These are phyloP conservation scores for Stachybotrys chlorohalonatus DNA, from an alignment of 2,329 filamentous ascomycete genomes.

Conservation along the genomic window DNA sequence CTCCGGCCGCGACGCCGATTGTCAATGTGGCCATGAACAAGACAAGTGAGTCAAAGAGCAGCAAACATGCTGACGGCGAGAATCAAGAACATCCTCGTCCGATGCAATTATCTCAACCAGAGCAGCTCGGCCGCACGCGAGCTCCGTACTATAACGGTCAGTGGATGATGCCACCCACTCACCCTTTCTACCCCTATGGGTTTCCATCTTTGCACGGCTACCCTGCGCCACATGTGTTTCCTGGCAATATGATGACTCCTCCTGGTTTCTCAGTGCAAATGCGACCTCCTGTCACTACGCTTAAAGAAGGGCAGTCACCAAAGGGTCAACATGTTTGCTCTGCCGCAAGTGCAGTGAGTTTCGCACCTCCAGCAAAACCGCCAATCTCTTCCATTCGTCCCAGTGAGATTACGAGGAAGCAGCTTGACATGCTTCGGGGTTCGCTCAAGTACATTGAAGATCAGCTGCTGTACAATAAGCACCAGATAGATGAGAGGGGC, in stretches of 20 bases:
- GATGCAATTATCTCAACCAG: not conserved
- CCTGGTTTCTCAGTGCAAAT: slow-evolving; percentile 13
- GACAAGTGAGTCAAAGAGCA: slow-evolving; percentile 5
- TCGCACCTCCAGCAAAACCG: slow-evolving; percentile 18
- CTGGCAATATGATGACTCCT: slow-evolving; percentile 12
- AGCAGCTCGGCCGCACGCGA: slow-evolving; percentile 33
- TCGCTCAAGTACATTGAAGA: slow-evolving; percentile 48
- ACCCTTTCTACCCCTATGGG: slow-evolving; percentile 14
- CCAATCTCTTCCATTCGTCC: slow-evolving; percentile 50
- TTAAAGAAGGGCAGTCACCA: slow-evolving; percentile 6
- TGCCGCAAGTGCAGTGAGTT: slow-evolving; percentile 4
- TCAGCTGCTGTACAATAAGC: slow-evolving; percentile 51
- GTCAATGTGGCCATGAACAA: slow-evolving; percentile 7
- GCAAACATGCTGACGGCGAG: not conserved
- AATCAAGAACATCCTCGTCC: not conserved
- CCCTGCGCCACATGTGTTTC: slow-evolving; percentile 11
- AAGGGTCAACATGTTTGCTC: slow-evolving; percentile 1
- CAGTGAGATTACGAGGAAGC: slow-evolving; percentile 52
- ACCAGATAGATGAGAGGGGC: slow-evolving; percentile 50
- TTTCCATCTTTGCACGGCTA: slow-evolving; percentile 19
- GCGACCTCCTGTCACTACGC: slow-evolving; percentile 6
- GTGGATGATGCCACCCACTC: slow-evolving; percentile 26
- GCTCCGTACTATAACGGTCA: slow-evolving; percentile 37
- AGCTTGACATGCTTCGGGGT: slow-evolving; percentile 41
- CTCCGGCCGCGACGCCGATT: not conserved